phyloP scores from a whole-genome alignment of 345 rosid genomes.

The Euclidium syriacum region DNA sequence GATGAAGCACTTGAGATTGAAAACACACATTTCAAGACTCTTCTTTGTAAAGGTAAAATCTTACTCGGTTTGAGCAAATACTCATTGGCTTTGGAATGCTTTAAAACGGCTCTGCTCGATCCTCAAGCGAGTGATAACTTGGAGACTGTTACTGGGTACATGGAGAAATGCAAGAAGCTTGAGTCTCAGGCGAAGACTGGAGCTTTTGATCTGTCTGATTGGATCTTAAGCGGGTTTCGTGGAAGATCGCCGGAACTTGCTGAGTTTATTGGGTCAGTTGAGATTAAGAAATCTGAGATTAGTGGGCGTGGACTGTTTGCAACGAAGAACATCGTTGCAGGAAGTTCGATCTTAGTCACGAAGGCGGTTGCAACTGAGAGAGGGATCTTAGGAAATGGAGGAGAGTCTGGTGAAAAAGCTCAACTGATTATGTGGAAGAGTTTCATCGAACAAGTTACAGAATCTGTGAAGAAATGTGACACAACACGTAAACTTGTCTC shows the following conservation, averaged over 20 bases:
- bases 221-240: slow-evolving; percentile 60
- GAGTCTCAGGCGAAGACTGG: slow-evolving; percentile 73
- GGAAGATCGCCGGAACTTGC: slow-evolving; percentile 67
- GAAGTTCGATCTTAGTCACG: slow-evolving; percentile 55
- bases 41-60: slow-evolving; percentile 74
- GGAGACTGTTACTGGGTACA: slow-evolving; percentile 43
- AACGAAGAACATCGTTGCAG: slow-evolving; percentile 56
- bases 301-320: slow-evolving; percentile 86
- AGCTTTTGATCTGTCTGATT: slow-evolving; percentile 72
- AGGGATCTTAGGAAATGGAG: slow-evolving; percentile 53
- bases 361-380: slow-evolving; percentile 75
- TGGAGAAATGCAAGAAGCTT: slow-evolving; percentile 74
- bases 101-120: slow-evolving; percentile 47
- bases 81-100: slow-evolving; percentile 63
- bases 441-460: slow-evolving; percentile 49
- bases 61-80: slow-evolving; percentile 59
- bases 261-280: slow-evolving; percentile 56
- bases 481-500: slow-evolving; percentile 42
- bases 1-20: slow-evolving; percentile 58
- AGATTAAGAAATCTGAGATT: slow-evolving; percentile 53
- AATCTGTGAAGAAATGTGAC: slow-evolving; percentile 38
- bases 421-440: slow-evolving; percentile 87
- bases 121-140: slow-evolving; percentile 51
- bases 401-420: slow-evolving; percentile 48
- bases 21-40: slow-evolving; percentile 69